Conservation (phyloP, 1,284 basidiomycete genomes). For the Nidula niveotomentosa region DNA sequence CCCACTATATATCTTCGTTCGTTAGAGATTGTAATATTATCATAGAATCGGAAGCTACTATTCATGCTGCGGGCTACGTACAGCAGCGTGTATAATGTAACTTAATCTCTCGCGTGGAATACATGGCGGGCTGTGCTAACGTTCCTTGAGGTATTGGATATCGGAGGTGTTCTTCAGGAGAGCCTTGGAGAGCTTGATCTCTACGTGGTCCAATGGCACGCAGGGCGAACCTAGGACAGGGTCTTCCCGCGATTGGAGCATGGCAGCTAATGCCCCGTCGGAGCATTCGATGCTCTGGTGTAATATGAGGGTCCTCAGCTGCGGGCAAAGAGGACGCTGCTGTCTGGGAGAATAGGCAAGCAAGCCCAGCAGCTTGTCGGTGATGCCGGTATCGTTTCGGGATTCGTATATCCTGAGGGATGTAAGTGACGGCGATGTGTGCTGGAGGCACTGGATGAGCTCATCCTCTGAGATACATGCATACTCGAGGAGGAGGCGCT, state of each 20-base stretch:
- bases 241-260: conserved; percentile 10
- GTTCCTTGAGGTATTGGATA: not conserved
- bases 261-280: conserved; percentile 10
- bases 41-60: too few relatives aligned
- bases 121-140: not conserved
- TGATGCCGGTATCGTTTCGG: conserved; percentile 11
- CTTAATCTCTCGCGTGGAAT: not conserved
- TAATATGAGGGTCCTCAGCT: conserved; percentile 9
- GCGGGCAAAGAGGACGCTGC: conserved; percentile 6
- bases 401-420: conserved; percentile 17
- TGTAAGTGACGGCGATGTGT: conserved; percentile 11
- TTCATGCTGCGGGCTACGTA: too few relatives aligned
- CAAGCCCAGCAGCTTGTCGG: conserved; percentile 12
- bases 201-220: too few relatives aligned
- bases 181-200: not conserved
- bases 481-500: conserved; percentile 16
- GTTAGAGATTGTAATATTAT: too few relatives aligned
- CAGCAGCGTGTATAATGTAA: not conserved
- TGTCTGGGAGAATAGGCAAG: conserved; percentile 3
- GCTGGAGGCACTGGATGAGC: conserved; percentile 16
- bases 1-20: too few relatives aligned
- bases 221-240: too few relatives aligned
- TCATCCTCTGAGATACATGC: conserved; percentile 18
- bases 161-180: not conserved
- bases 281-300: conserved; percentile 10